These are phyloP conservation scores for Globisporangium paddicum DNA, from an alignment of 352 stramenopile species.

Conservation along the genomic window DNA sequence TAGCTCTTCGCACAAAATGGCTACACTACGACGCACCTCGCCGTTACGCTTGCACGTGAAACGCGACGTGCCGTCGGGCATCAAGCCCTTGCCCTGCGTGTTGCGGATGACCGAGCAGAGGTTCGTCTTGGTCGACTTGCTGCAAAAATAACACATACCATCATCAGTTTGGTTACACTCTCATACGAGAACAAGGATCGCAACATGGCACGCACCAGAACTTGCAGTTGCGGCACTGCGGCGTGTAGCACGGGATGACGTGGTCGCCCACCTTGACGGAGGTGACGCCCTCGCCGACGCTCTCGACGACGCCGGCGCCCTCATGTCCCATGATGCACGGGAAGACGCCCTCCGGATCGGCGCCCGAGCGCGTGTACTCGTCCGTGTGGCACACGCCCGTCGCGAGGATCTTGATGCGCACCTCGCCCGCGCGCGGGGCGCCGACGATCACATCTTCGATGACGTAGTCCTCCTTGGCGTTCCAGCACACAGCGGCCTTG, in stretches of 20 bases:
- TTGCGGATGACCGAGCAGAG: constrained; percentile 80
- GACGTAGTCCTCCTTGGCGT: constrained; percentile 80
- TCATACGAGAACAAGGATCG: not conserved
- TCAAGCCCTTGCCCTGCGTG: constrained; percentile 73
- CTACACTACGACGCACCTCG: constrained; percentile 25
- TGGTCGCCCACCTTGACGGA: constrained; percentile 84
- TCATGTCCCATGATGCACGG: constrained; percentile 87
- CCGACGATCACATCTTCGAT: constrained; percentile 79
- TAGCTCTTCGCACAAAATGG: not conserved
- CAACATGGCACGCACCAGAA: constrained; percentile 48
- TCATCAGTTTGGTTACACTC: not conserved
- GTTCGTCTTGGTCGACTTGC: constrained; percentile 85
- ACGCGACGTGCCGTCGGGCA: constrained; percentile 78
- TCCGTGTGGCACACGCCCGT: constrained; percentile 87
- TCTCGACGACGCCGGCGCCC: constrained; percentile 80
- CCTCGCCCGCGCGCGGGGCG: constrained; percentile 57
- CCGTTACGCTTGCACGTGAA: constrained; percentile 87
- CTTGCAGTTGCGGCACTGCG: constrained; percentile 88
- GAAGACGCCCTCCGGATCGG: constrained; percentile 79
- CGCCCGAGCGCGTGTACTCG: constrained; percentile 81
- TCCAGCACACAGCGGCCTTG: constrained; percentile 87
- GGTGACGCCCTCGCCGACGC: constrained; percentile 72
- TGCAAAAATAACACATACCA: constrained; percentile 8
- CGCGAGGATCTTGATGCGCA: constrained; percentile 81
- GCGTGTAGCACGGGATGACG: constrained; percentile 96